These are phyloP conservation scores for Botrytis fabae DNA, from an alignment of 2,329 filamentous ascomycete species.

Conservation along the genomic window DNA sequence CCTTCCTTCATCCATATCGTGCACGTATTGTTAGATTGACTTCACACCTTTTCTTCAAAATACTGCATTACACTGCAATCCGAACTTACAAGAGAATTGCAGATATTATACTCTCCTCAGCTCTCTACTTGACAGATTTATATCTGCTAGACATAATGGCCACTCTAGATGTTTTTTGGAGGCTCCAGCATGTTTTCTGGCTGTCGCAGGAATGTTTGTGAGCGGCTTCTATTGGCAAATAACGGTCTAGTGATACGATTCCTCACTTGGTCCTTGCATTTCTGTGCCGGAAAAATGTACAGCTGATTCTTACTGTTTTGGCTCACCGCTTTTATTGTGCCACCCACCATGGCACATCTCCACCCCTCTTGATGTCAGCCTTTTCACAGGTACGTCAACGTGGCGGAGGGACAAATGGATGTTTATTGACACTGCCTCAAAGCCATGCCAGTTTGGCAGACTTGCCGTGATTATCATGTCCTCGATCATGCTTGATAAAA, in stretches of 20 bases:
- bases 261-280: not conserved
- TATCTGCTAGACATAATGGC: too few species aligned
- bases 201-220: not conserved
- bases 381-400: not conserved
- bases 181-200: not conserved
- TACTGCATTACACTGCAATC: too few species aligned
- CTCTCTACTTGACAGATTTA: too few species aligned
- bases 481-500: not conserved
- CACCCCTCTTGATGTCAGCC: not conserved
- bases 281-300: not conserved
- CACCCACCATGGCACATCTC: not conserved
- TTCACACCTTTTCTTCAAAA: too few species aligned
- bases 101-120: too few species aligned
- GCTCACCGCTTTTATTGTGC: not conserved
- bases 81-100: too few species aligned
- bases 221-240: not conserved
- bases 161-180: too few species aligned
- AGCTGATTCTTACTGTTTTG: not conserved
- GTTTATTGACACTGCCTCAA: not conserved
- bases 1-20: too few species aligned
- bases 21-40: not conserved
- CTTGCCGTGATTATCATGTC: accelerated
- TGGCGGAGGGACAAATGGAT: not conserved
- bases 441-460: not conserved
- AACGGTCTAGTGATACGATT: not conserved